Evolutionary conservation across 495 filamentous ascomycete species (phyloP).

Genomic region (Penicillium manginii): DNA sequence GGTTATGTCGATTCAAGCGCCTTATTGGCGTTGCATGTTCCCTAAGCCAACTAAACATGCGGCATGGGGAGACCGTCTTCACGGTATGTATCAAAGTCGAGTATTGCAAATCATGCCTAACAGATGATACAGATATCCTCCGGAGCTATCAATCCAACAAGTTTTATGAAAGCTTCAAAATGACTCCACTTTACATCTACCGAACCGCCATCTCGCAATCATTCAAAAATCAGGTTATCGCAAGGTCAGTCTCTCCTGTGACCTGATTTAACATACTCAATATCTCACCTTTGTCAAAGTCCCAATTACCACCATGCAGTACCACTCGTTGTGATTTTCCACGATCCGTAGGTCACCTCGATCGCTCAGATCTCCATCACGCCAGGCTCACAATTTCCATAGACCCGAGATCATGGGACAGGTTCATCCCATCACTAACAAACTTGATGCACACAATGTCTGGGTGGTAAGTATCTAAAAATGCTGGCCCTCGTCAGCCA

Average conservation of each 20-base stretch:
- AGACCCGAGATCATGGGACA: constrained; percentile 74
- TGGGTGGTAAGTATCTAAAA: constrained; percentile 71
- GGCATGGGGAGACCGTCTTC: constrained; percentile 53
- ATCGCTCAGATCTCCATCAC: not conserved
- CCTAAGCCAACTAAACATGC: constrained; percentile 44
- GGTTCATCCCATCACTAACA: constrained; percentile 68
- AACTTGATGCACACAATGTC: constrained; percentile 77
- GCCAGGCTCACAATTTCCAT: constrained; percentile 11
- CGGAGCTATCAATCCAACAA: constrained; percentile 70
- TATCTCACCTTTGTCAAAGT: constrained; percentile 31
- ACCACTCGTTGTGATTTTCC: constrained; percentile 76
- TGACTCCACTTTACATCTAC: constrained; percentile 76
- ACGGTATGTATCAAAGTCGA: constrained; percentile 41
- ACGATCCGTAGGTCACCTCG: constrained; percentile 69
- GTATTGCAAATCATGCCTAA: not conserved
- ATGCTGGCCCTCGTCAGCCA: too few species aligned
- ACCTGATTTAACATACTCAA: not conserved
- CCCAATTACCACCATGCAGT: constrained; percentile 54
- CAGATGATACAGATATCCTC: constrained; percentile 61
- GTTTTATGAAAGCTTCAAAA: constrained; percentile 69
- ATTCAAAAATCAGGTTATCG: constrained; percentile 87
- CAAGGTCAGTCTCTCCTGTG: constrained; percentile 59
- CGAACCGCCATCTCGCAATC: constrained; percentile 70
- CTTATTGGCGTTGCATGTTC: constrained; percentile 63
- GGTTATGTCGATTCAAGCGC: constrained; percentile 60